Evolutionary conservation across 2,329 filamentous ascomycete species (phyloP), one percentile per base, ranked within the genome.

Genomic region (Nemania serpens): DNA sequence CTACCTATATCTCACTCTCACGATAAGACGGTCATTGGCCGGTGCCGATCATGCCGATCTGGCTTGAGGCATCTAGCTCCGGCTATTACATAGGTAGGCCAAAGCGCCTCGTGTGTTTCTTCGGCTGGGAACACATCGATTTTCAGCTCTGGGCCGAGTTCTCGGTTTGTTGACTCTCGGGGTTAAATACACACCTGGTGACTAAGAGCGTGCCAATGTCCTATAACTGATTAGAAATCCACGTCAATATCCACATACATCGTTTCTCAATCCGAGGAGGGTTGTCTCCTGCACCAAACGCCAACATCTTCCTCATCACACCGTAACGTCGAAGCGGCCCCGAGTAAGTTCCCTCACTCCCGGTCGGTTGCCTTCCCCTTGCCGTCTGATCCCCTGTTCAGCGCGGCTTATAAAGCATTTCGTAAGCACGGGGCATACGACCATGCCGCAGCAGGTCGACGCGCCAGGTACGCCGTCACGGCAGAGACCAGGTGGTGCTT

Each of bases 401-500:
- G 37, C 18, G 39, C 29, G 37, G 55, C 55, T 57, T 57, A 57
- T 13, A 45, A 57, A 57, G 46, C 39, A n/a, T 50, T 57, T 37
- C 37, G 29, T 57, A 45, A 57, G 55, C 55, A 50, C 47, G 29
- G 47, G 55, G 47, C 39, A 51, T 6, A 51, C 47, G 20, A 51
- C 39, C 29, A 57, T 56, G 54, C 34, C 47, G 33, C 55, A 50
- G 39, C 55, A 43, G 37, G 37, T 50, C 29, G 55, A 57, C 13
- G 47, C 37, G 15, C 39, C 39, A 37, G 46, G 39, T 34, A 51
- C 47, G 29, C 47, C 47, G 39, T 37, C 55, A 10, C 61, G 61
- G n/a, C 61, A 63, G 42, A 37, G 42, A 29, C 61, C 61, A 4
- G 61, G 61, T 20, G 56, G 17, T 12, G 61, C 61, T 13, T 59